These are phyloP conservation scores for Sarcodon sp. DNA, from an alignment of 768 basidiomycete genomes.

Conservation along the genomic window DNA sequence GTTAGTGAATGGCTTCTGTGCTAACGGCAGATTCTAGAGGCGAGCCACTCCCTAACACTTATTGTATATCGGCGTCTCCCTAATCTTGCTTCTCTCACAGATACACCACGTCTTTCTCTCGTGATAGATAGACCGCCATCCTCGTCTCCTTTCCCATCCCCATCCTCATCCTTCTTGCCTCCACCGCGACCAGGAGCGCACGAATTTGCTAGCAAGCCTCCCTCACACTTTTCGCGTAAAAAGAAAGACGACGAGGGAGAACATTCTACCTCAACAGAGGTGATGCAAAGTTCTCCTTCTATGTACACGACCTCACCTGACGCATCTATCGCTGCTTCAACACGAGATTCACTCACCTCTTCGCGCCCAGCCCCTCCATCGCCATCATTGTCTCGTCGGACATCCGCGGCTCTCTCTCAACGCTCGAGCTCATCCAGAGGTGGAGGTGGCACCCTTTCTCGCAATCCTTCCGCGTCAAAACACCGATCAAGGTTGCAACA, in stretches of 20 bases:
- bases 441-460: not conserved
- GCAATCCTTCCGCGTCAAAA: not conserved
- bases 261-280: not conserved
- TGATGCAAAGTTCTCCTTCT: not conserved
- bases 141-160: slow-evolving; percentile 41
- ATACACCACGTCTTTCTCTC: slow-evolving; percentile 14
- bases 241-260: slow-evolving; percentile 2
- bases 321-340: slow-evolving; percentile 9
- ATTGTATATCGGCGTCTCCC: too few species aligned
- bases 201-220: slow-evolving; percentile 47
- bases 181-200: slow-evolving; percentile 55
- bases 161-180: slow-evolving; percentile 54
- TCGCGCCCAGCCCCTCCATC: slow-evolving; percentile 52
- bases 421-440: slow-evolving; percentile 16
- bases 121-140: slow-evolving; percentile 28
- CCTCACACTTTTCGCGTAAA: slow-evolving; percentile 12
- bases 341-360: slow-evolving; percentile 23
- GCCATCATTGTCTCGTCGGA: slow-evolving; percentile 35
- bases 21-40: too few species aligned
- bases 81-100: slow-evolving; percentile 2
- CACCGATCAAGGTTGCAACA: not conserved
- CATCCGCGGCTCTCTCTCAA: slow-evolving; percentile 20
- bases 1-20: too few species aligned
- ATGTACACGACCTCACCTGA: slow-evolving; percentile 4
- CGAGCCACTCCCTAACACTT: too few species aligned